Conservation (phyloP, 2,329 filamentous ascomycete species). For the Apiospora koreana region DNA sequence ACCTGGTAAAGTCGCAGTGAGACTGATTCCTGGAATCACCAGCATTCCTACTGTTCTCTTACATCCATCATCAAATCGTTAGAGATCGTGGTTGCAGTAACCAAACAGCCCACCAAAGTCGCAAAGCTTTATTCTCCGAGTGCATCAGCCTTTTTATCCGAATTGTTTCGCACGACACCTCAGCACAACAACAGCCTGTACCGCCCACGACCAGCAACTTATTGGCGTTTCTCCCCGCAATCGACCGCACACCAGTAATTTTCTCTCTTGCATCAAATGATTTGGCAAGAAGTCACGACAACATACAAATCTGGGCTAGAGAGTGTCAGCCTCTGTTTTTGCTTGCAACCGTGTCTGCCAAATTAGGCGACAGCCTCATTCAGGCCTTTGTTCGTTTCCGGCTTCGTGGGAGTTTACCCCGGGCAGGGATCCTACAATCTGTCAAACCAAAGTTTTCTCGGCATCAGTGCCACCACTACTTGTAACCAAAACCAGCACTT, state of each 20-base stretch:
- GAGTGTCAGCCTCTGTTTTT: not conserved
- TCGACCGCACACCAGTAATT: not conserved
- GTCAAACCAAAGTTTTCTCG: not conserved
- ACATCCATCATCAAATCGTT: not conserved
- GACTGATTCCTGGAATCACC: not conserved
- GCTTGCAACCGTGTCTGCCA: not conserved
- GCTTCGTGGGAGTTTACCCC: not conserved
- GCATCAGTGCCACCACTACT: not conserved
- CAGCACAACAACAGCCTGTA: not conserved
- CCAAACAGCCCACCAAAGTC: not conserved
- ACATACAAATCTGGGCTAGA: not conserved
- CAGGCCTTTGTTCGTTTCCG: not conserved
- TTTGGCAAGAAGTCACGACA: not conserved
- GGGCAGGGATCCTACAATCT: not conserved
- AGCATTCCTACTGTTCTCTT: not conserved
- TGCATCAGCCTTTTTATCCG: not conserved
- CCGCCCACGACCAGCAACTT: not conserved
- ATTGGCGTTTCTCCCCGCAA: not conserved
- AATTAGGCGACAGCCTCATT: not conserved
- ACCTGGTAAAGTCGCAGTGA: not conserved
- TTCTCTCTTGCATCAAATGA: not conserved
- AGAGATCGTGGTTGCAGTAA: not conserved
- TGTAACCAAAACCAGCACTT: not conserved
- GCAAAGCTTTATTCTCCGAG: not conserved
- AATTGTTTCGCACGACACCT: not conserved